A percentile compares a stretch with the other conserved stretches of the same genome.
Conservation (phyloP, 2,329 filamentous ascomycete species). For the Plenodomus tracheiphilus region DNA sequence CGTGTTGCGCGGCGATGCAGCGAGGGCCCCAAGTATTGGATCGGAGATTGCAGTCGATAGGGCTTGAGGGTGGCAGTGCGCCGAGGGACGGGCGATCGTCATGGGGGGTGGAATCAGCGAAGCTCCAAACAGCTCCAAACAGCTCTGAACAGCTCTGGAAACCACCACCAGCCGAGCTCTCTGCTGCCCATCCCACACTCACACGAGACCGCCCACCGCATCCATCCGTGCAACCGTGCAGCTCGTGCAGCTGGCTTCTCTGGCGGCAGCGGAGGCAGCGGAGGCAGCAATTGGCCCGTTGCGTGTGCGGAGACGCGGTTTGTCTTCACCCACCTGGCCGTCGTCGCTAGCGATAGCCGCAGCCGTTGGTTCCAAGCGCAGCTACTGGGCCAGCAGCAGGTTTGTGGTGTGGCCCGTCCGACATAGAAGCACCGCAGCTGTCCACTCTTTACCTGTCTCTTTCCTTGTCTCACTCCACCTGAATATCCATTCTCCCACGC, state of each 20-base stretch:
- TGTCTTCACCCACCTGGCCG: too few relatives aligned
- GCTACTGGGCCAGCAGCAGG: slow-evolving; percentile 4
- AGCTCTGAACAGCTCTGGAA: too few relatives aligned
- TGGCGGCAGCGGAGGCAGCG: too few relatives aligned
- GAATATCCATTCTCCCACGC: too few relatives aligned
- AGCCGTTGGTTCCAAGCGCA: background rate
- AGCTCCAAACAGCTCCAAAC: too few relatives aligned
- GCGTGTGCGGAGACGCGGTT: background rate
- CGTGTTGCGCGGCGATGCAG: background rate
- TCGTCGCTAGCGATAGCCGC: slow-evolving; percentile 1
- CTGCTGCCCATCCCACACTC: background rate
- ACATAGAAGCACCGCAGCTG: background rate
- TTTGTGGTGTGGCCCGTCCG: slow-evolving; percentile 3
- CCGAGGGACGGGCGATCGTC: background rate
- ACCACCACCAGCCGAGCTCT: background rate
- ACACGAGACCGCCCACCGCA: background rate
- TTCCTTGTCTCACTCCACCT: too few relatives aligned
- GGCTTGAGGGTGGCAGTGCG: slow-evolving; percentile 1
- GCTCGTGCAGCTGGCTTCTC: too few relatives aligned
- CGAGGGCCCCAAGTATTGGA: background rate
- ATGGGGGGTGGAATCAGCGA: background rate
- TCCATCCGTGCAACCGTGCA: background rate
- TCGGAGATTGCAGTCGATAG: background rate
- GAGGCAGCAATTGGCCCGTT: background rate
- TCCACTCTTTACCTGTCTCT: background rate